Base-by-base conservation (phyloP, 2,329 filamentous ascomycete genomes). In the Helotiales sp. region DNA sequence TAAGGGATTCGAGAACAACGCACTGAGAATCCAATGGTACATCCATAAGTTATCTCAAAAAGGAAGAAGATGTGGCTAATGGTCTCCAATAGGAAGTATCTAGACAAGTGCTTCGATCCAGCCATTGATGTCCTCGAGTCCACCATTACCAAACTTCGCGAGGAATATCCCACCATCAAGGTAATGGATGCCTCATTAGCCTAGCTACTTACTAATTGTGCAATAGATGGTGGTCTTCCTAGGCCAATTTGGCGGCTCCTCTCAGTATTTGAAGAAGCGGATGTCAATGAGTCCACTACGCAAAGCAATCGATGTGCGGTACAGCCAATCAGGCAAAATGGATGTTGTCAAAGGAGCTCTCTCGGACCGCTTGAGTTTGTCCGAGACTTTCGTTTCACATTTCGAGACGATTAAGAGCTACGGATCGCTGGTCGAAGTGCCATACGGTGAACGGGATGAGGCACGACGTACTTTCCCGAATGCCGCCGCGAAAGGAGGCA, bases 221-320 rank as follows among this genome's bases (percentile, higher is more conserved):
- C 8, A 12, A 8, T 7, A 61, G 59, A 31, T 42, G 5, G 48
- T 61, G 5, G 42, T 61, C 19, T 61, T 61, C 29, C 22, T 61
- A 5, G 60, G 60, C 4, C 60, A 62, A 31, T 62, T 62, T 31
- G 60, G 60, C 15, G 57, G 52, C 12, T 50, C 19, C 22, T 62
- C 60, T 4, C 27, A 30, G 5, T 62, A 62, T 36, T 52, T 62
- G 5, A 29, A 40, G 13, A 55, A 59, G 10, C 51, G 60, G n/a
- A 59, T 62, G 57, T 31, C 44, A 25, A 51, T 19, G 13, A 62
- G 55, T 34, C 7, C 46, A 1, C 13, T 62, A 9, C 30, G 24
- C 22, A 47, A 12, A 2, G 15, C 3, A 3, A 40, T 55, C 8
- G 60, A 53, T 30, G 13, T 60, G 15, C 34, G 50, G 34, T 47